Conservation (phyloP, 78 protist genomes). For the Tieghemostelium lacteum region DNA sequence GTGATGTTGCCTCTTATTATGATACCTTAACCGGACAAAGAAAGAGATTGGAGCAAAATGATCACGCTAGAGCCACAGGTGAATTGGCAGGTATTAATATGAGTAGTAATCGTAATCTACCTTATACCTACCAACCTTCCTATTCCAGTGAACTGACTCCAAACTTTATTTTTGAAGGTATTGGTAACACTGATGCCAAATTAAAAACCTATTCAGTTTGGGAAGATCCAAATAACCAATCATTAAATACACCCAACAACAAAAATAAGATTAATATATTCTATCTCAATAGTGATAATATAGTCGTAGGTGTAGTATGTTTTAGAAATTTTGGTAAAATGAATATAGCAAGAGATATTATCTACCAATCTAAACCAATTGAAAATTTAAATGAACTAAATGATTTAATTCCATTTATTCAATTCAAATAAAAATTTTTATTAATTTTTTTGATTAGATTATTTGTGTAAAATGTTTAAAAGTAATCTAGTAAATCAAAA, state of each 20-base stretch:
- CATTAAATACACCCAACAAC: neutral
- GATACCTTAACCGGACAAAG: conserved; percentile 79
- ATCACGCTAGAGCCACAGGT: conserved; percentile 88
- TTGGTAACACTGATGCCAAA: conserved; percentile 47
- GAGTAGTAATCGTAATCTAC: neutral
- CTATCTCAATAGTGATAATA: conserved; percentile 29
- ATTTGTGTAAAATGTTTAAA: too few species aligned
- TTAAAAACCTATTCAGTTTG: conserved; percentile 65
- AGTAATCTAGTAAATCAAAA: too few species aligned
- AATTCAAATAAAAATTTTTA: too few species aligned
- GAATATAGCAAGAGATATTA: conserved; percentile 38
- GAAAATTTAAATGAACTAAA: conserved; percentile 22
- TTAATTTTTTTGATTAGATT: too few species aligned
- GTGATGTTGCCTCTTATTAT: conserved; percentile 87
- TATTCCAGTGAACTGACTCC: conserved; percentile 65
- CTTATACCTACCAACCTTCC: conserved; percentile 75
- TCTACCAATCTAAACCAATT: neutral
- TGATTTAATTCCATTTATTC: too few species aligned
- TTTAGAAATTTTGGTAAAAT: conserved; percentile 49
- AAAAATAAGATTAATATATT: conserved; percentile 44
- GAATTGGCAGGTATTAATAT: conserved; percentile 72
- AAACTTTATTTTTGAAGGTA: conserved; percentile 49
- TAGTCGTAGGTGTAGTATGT: conserved; percentile 62
- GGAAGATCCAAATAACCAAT: conserved; percentile 22
- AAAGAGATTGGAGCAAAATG: conserved; percentile 90